Base-by-base conservation (phyloP, 805 yeast species). In the Yarrowia alimentaria region DNA sequence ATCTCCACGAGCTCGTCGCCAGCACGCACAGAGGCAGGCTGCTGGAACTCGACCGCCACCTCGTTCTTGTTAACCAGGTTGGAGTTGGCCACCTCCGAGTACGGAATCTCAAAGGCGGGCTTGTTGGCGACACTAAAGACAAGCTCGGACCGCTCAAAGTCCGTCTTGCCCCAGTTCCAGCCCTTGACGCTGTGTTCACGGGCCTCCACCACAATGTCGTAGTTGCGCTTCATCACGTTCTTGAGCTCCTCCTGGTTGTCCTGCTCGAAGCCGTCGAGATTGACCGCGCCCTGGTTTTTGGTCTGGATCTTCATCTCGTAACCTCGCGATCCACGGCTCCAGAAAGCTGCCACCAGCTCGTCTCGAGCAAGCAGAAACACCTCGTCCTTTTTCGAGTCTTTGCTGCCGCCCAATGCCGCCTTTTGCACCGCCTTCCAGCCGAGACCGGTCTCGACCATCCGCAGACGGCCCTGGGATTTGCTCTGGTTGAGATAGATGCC, bases 151-250 rank as follows among this genome's bases (percentile, higher is more conserved):
- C 96, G 79, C 16, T 95, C 96, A 64, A 93, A 78, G 64, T 90
- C 96, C 12, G 91, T 75, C 57, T 83, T 81, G 51, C 99, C 99
- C 99, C 99, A 93, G 68, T 93, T 93, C 99, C 99, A 93, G 24
- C 99, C 99, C 70, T 96, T 79, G 57, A 93, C 71, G 4, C 96
- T 85, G 68, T 93, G 99, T 61, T 91, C 98, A 60, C 76, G 80
- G 56, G 77, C 83, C 60, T 93, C 98, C 53, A 93, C 74, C 52
- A 78, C 77, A 33, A 86, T 71, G 52, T 73, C 74, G 67, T 89
- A 87, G 61, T 84, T 78, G 58, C 89, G 74, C 62, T 85, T 89
- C 58, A 93, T 73, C 58, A 90, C 95, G 62, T 78, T 84, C 66
- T 90, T 91, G 61, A 93, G 71, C 54, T 83, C 75, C 54, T 80